phyloP scores from a whole-genome alignment of 441 rosid genomes.

The Aquilaria agallochum region DNA sequence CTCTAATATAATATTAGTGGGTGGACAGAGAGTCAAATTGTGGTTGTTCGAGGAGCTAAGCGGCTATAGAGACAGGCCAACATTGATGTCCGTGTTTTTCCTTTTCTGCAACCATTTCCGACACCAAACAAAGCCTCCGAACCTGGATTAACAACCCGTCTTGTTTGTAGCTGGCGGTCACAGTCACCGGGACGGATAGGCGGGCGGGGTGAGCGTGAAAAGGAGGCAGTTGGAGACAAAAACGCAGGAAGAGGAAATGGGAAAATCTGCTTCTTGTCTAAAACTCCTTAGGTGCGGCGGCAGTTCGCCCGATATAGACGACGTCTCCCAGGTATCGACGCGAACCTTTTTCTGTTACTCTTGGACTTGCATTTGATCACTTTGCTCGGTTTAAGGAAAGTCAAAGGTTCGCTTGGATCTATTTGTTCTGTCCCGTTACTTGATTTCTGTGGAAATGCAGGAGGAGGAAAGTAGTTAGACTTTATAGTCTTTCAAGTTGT shows the following conservation, averaged over 20 bases:
- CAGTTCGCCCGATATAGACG: constrained; percentile 41
- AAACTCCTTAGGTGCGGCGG: constrained; percentile 69
- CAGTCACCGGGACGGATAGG: constrained; percentile 4
- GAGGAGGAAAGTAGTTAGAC: neutral
- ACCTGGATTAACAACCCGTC: neutral
- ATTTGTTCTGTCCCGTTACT: neutral
- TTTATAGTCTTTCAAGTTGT: neutral
- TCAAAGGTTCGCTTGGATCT: neutral
- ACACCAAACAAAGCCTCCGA: constrained; percentile 10
- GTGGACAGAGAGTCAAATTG: no score
- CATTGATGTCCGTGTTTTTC: constrained; percentile 40
- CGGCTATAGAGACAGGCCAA: no score
- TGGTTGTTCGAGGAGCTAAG: no score
- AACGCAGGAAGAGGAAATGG: constrained; percentile 38
- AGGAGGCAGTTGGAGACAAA: constrained; percentile 11
- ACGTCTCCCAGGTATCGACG: constrained; percentile 43
- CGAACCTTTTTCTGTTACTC: neutral
- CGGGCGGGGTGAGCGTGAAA: neutral
- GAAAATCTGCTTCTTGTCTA: constrained; percentile 77
- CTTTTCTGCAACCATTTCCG: constrained; percentile 47
- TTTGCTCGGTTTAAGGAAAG: neutral
- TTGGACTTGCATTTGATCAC: constrained; percentile 10
- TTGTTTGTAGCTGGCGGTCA: constrained; percentile 19
- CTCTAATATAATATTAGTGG: no score
- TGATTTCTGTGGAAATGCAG: neutral